phyloP scores from a whole-genome alignment of 805 yeast genomes.

The Cyberlindnera samutprakarnensis region DNA sequence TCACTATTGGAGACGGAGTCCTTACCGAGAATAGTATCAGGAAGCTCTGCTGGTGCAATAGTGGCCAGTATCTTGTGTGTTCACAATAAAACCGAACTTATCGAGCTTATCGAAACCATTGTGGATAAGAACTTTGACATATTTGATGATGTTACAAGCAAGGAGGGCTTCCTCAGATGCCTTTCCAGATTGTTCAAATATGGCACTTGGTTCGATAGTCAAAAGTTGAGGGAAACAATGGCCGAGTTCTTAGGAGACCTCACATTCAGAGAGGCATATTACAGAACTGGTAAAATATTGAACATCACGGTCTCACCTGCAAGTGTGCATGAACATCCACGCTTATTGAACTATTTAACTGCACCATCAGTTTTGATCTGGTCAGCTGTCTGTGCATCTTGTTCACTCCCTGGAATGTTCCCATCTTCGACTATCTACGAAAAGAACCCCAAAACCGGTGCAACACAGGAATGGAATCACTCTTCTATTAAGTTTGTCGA shows the following conservation, averaged over 20 bases:
- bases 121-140: conserved; percentile 39
- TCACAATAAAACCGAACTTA: conserved; percentile 65
- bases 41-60: conserved; percentile 94
- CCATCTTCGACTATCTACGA: conserved; percentile 82
- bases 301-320: conserved; percentile 94
- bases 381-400: conserved; percentile 91
- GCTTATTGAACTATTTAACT: conserved; percentile 69
- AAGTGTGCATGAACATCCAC: conserved; percentile 83
- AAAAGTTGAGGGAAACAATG: conserved; percentile 66
- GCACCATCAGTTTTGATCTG: conserved; percentile 77
- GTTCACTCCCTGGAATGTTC: conserved; percentile 89
- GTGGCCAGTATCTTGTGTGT: conserved; percentile 85
- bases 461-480: conserved; percentile 74
- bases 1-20: conserved; percentile 68
- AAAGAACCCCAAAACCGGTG: conserved; percentile 67
- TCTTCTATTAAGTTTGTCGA: conserved; percentile 79
- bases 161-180: conserved; percentile 39
- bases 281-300: conserved; percentile 86
- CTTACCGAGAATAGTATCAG: conserved; percentile 83
- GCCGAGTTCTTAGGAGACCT: conserved; percentile 75
- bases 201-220: conserved; percentile 85
- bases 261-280: conserved; percentile 91
- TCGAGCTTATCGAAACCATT: conserved; percentile 42
- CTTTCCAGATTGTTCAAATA: conserved; percentile 60
- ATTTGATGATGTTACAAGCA: conserved; percentile 34